A percentile compares a stretch with the other conserved stretches of the same genome.
Conservation (phyloP, 2,329 filamentous ascomycete species). For the Amesomyces nigricolor region DNA sequence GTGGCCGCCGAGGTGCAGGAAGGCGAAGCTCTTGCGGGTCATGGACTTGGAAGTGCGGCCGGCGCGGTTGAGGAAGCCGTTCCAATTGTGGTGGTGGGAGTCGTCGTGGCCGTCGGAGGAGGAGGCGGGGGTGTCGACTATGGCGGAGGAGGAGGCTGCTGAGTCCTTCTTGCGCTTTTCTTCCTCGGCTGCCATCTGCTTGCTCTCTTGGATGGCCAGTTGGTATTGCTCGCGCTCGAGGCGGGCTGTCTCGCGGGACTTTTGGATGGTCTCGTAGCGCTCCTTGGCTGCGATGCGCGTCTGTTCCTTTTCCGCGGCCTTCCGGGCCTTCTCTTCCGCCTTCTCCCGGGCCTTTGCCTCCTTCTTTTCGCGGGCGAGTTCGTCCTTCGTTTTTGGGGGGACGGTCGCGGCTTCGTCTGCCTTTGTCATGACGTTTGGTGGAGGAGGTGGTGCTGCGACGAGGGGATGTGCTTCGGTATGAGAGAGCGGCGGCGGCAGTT, state of each 20-base stretch:
- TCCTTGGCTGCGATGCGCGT: conserved; percentile 36
- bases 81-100: not conserved
- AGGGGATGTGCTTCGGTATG: conserved; percentile 25
- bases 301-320: conserved; percentile 40
- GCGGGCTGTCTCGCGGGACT: conserved; percentile 37
- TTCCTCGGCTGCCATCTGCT: conserved; percentile 53
- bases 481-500: conserved; percentile 25
- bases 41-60: conserved; percentile 72
- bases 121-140: conserved; percentile 21
- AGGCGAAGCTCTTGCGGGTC: conserved; percentile 67
- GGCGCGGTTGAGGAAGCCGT: conserved; percentile 55
- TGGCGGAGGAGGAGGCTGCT: conserved; percentile 32
- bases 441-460: conserved; percentile 30
- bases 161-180: conserved; percentile 37
- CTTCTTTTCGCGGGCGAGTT: conserved; percentile 63
- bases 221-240: conserved; percentile 58
- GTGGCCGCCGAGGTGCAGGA: conserved; percentile 49
- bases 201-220: conserved; percentile 61
- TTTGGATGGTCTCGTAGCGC: conserved; percentile 34
- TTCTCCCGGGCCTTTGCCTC: conserved; percentile 55
- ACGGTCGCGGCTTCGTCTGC: conserved; percentile 24
- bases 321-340: conserved; percentile 43
- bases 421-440: conserved; percentile 23
- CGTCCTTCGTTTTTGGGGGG: conserved; percentile 48
- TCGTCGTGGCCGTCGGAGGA: conserved; percentile 1